phyloP scores from a whole-genome alignment of 2,329 filamentous ascomycete species.

The Venturia aucupariae region DNA sequence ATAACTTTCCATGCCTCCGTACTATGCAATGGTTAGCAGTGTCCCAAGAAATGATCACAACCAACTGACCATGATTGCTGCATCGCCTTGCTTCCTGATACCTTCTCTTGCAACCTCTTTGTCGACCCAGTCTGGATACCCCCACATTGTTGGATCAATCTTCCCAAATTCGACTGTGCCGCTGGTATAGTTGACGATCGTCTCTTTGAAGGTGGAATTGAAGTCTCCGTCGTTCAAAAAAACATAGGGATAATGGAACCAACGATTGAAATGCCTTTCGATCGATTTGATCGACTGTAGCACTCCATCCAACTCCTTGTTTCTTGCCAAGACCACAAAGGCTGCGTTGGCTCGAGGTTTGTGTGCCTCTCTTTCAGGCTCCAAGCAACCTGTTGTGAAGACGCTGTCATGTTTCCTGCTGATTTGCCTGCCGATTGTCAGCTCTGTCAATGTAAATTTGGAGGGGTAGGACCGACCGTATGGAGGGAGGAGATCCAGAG shows the following conservation, averaged over 20 bases:
- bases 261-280: constrained; percentile 96
- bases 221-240: constrained; percentile 98
- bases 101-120: constrained; percentile 89
- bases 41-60: constrained; percentile 67
- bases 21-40: constrained; percentile 56
- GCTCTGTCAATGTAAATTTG: neutral
- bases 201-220: constrained; percentile 86
- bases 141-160: constrained; percentile 87
- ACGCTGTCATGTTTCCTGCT: constrained; percentile 96
- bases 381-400: constrained; percentile 81
- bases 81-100: constrained; percentile 91
- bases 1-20: constrained; percentile 96
- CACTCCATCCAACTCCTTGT: constrained; percentile 93
- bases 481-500: constrained; percentile 75
- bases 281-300: constrained; percentile 96
- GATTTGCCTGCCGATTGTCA: constrained; percentile 60
- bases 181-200: constrained; percentile 83
- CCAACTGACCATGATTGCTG: constrained; percentile 67
- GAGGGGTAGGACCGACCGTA: constrained; percentile 52
- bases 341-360: constrained; percentile 83
- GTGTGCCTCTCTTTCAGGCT: constrained; percentile 60
- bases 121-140: constrained; percentile 94
- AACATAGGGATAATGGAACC: constrained; percentile 97
- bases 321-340: constrained; percentile 89
- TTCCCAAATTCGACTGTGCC: constrained; percentile 83